Evolutionary conservation across 192 early-diverging fungal species (phyloP), one percentile per base, ranked within the genome.

Genomic region (Dissophora globulifera): DNA sequence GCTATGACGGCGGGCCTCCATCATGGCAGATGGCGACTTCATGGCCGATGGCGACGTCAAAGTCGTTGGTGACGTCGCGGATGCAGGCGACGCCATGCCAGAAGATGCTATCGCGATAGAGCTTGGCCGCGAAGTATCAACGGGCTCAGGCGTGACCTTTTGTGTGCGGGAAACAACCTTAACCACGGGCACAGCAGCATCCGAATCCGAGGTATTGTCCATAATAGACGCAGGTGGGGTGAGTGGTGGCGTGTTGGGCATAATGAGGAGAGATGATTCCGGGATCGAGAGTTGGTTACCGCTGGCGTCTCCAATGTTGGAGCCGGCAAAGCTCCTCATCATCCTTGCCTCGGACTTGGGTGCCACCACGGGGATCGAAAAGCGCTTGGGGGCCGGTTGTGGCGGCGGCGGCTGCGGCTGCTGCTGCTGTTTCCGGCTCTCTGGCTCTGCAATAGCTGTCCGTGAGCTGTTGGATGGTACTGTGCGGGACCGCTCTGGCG

Each of bases 1-100:
- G 25, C 63, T 76, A 23, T 67, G 72, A 12, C 63, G 62, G 30
- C 72, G 62, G 22, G 72, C 72, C 17, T 76, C 63, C 72, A 76
- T 76, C 57, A 76, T 67, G 13, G 62, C 63, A 10, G 72, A 76
- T 5, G 72, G 72, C 19, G 71, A 59, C 15, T 64, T 58, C 63
- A 76, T 67, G 2, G 50, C 72, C 35, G 35, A 13, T 9, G 35
- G 35, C 7, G n/a, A n/a, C n/a, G n/a, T n/a, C n/a, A n/a, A n/a
- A n/a, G n/a, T n/a, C n/a, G n/a, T n/a, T n/a, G n/a, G n/a, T n/a
- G n/a, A n/a, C n/a, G n/a, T n/a, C n/a, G n/a, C n/a, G n/a, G n/a
- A n/a, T n/a, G n/a, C n/a, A 38, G 13, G 35, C 35, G 35, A 38
- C 6, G 35, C 35, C 35, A n/a, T n/a, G n/a, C n/a, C n/a, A 3